Percentiles rank a stretch among this genome's conserved stretches.
Evolutionary conservation across 257 asterid species (phyloP).

Genomic region (Cordia subcordata): DNA sequence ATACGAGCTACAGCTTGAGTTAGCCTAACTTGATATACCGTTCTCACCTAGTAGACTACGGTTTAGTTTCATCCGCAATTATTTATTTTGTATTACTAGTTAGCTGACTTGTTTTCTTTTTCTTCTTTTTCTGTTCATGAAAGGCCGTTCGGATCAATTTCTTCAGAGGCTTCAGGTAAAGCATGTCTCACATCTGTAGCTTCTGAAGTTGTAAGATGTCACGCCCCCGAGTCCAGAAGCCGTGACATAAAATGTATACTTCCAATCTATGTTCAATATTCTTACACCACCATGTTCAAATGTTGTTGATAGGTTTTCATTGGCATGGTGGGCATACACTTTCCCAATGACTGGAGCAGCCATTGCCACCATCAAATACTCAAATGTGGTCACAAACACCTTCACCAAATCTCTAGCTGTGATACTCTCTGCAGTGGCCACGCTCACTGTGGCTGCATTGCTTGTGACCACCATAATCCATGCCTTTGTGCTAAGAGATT

Average conservation of each 20-base stretch:
- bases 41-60: background rate
- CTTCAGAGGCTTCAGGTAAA: conserved; percentile 84
- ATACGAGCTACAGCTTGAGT: too few species aligned
- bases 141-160: conserved; percentile 86
- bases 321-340: conserved; percentile 97
- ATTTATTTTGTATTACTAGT: background rate
- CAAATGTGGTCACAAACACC: conserved; percentile 33
- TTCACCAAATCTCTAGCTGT: conserved; percentile 38
- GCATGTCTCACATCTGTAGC: background rate
- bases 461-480: conserved; percentile 64
- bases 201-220: too few species aligned
- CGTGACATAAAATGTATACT: background rate
- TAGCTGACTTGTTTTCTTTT: background rate
- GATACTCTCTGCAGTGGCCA: conserved; percentile 43
- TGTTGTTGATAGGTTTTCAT: conserved; percentile 39
- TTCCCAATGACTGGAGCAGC: conserved; percentile 90
- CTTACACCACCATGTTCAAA: background rate
- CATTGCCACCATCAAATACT: conserved; percentile 58
- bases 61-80: background rate
- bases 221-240: too few species aligned
- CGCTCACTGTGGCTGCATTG: conserved; percentile 49
- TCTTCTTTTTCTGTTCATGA: background rate
- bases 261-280: background rate
- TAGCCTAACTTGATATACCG: too few species aligned
- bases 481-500: conserved; percentile 54